phyloP scores from a whole-genome alignment of 2,329 filamentous ascomycete species.

The Neoscytalidium dimidiatum region DNA sequence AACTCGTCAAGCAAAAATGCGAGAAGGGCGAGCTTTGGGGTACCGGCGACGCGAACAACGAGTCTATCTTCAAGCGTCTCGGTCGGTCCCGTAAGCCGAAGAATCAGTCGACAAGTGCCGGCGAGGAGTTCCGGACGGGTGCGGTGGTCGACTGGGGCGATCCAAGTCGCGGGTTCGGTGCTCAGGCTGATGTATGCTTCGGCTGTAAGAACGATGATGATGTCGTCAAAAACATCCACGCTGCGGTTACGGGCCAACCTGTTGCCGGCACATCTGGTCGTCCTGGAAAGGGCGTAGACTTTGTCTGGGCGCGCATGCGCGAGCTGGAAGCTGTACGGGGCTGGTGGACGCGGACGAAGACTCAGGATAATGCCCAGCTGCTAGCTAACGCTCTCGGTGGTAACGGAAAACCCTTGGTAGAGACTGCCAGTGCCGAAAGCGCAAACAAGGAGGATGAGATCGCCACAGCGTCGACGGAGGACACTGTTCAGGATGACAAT shows the following conservation, averaged over 20 bases:
- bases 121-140: constrained; percentile 61
- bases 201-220: constrained; percentile 59
- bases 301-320: constrained; percentile 63
- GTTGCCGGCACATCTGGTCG: background rate
- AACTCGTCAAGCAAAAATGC: constrained; percentile 93
- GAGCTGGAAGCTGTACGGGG: constrained; percentile 62
- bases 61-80: constrained; percentile 88
- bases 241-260: constrained; percentile 13
- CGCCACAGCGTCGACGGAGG: background rate
- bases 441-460: background rate
- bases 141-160: constrained; percentile 91
- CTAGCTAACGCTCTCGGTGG: constrained; percentile 16
- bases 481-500: background rate
- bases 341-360: constrained; percentile 59
- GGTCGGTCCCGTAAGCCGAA: constrained; percentile 55
- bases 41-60: constrained; percentile 72
- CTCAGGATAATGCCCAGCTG: constrained; percentile 35
- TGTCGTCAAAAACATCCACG: constrained; percentile 56
- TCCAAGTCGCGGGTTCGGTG: constrained; percentile 63
- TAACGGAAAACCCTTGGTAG: background rate
- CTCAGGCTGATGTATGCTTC: constrained; percentile 57
- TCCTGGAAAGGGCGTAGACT: constrained; percentile 59
- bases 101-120: constrained; percentile 28
- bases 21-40: constrained; percentile 90
- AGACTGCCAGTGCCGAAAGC: background rate